Conservation (phyloP, 176 grass and related monocot species). For the Thalia dealbata region DNA sequence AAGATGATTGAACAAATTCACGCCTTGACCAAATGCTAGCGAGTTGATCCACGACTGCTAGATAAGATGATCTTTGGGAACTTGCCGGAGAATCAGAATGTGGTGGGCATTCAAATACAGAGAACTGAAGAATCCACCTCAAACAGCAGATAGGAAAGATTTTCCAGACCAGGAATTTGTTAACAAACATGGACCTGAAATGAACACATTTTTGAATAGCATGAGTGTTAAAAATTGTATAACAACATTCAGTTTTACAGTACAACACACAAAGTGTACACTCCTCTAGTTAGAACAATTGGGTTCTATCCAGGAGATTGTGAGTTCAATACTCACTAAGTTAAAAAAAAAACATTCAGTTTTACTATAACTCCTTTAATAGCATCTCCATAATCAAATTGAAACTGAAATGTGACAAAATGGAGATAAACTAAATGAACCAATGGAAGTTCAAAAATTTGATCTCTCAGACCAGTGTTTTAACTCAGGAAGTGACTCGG, state of each 20-base stretch:
- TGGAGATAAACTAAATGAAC: not conserved
- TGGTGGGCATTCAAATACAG: constrained; percentile 64
- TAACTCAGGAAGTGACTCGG: not conserved
- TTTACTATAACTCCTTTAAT: not conserved
- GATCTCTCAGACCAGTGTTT: not conserved
- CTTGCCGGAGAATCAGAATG: constrained; percentile 27
- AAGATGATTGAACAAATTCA: constrained; percentile 87
- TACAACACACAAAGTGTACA: no score
- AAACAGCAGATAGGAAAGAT: constrained; percentile 74
- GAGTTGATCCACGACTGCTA: constrained; percentile 38
- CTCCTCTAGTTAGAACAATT: no score
- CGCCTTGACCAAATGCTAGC: constrained; percentile 70
- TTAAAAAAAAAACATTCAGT: not conserved
- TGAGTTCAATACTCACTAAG: no score
- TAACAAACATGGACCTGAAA: constrained; percentile 71
- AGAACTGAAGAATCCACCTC: constrained; percentile 42
- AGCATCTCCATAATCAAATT: not conserved
- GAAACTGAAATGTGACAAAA: not conserved
- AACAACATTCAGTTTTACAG: not conserved
- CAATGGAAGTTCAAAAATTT: not conserved
- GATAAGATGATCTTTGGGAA: constrained; percentile 43
- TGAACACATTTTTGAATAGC: constrained; percentile 5
- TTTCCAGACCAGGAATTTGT: constrained; percentile 92
- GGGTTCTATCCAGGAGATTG: no score
- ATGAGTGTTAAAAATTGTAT: not conserved